Evolutionary conservation across 2,329 filamentous ascomycete genomes (phyloP).

Genomic region (Colletotrichum destructivum): DNA sequence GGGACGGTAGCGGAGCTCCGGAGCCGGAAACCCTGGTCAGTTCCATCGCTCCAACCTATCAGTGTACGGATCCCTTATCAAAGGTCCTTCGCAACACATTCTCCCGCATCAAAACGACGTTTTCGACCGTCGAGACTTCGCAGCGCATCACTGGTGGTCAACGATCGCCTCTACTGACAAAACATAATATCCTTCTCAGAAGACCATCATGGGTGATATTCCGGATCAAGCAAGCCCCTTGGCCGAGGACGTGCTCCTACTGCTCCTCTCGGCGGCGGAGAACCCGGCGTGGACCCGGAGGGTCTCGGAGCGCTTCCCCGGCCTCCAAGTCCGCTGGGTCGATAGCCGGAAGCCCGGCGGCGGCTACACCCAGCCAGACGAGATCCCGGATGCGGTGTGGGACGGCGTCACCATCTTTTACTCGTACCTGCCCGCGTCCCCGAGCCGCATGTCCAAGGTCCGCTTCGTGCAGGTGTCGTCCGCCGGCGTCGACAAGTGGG

Average conservation of each 20-base stretch:
- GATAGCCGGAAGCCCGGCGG: slow-evolving; percentile 42
- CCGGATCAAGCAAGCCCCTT: slow-evolving; percentile 42
- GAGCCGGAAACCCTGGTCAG: not conserved
- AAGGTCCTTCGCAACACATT: not conserved
- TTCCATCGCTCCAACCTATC: not conserved
- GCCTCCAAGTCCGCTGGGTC: slow-evolving; percentile 55
- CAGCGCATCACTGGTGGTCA: not conserved
- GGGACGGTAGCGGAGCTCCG: slow-evolving; percentile 9
- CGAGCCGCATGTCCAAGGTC: slow-evolving; percentile 52
- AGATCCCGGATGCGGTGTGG: slow-evolving; percentile 52
- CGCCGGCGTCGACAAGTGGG: slow-evolving; percentile 61
- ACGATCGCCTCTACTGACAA: not conserved
- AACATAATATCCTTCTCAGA: no score
- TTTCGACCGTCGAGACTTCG: not conserved
- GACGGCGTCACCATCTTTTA: slow-evolving; percentile 59
- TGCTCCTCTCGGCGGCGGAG: slow-evolving; percentile 53
- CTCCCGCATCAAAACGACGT: not conserved
- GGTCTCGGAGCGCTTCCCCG: slow-evolving; percentile 54
- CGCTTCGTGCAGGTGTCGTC: slow-evolving; percentile 62
- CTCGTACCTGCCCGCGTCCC: slow-evolving; percentile 51
- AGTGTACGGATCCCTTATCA: not conserved
- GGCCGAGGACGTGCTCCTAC: slow-evolving; percentile 57
- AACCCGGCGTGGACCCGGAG: slow-evolving; percentile 54
- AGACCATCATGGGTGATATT: slow-evolving; percentile 23
- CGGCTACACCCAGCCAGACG: slow-evolving; percentile 44